Conservation (phyloP, 257 asterid species). For the Marsdenia floribunda region DNA sequence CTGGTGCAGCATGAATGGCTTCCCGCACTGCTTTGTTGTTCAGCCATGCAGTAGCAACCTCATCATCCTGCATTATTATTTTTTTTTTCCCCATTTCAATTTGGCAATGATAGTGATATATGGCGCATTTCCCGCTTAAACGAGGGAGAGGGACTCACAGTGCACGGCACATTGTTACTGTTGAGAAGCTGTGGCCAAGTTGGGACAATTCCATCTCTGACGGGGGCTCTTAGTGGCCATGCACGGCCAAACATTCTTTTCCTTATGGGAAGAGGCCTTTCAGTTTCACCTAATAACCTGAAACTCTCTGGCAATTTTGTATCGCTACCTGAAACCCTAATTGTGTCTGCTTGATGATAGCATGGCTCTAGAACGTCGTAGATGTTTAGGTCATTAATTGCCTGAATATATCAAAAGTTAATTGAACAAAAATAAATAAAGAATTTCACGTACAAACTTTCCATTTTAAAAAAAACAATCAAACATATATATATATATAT, state of each 20-base stretch:
- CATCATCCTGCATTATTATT: conserved; percentile 58
- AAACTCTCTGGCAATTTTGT: conserved; percentile 67
- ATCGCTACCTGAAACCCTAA: conserved; percentile 28
- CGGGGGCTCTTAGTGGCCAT: conserved; percentile 94
- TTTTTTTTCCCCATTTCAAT: neutral
- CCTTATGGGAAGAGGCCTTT: conserved; percentile 74
- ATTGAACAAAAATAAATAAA: conserved; percentile 3
- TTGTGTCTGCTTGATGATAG: conserved; percentile 48
- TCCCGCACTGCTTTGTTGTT: conserved; percentile 67
- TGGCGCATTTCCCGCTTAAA: too few relatives aligned
- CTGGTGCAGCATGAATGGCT: conserved; percentile 83
- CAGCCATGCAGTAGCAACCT: conserved; percentile 81
- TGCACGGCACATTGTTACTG: conserved; percentile 52
- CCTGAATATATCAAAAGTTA: conserved; percentile 38
- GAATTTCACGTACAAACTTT: neutral
- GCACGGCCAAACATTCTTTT: conserved; percentile 93
- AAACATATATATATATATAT: too few relatives aligned
- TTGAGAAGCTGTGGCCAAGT: conserved; percentile 78
- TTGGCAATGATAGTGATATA: neutral
- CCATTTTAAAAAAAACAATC: neutral
- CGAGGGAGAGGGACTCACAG: conserved; percentile 41
- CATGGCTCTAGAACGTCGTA: conserved; percentile 92
- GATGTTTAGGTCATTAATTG: conserved; percentile 47
- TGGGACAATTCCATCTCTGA: conserved; percentile 75
- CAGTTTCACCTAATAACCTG: conserved; percentile 88